Evolutionary conservation across 345 rosid genomes (phyloP).

Genomic region (Pugionium dolabratum): DNA sequence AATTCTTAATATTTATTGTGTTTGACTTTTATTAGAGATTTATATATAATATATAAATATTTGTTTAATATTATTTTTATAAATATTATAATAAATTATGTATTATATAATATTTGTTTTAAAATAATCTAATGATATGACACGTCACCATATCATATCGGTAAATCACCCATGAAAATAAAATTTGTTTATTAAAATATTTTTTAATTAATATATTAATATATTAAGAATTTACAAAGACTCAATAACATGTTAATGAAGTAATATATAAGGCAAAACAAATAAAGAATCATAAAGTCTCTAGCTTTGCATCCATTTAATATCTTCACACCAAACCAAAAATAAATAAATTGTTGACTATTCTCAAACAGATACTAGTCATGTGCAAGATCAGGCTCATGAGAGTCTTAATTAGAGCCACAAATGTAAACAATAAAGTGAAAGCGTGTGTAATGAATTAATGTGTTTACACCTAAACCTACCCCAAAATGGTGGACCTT

Average conservation of each 20-base stretch:
- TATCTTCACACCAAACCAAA: slow-evolving; percentile 25
- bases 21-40: too few relatives aligned
- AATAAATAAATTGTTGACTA: background rate
- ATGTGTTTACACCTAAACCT: slow-evolving; percentile 21
- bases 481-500: slow-evolving; percentile 5
- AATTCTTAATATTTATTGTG: too few relatives aligned
- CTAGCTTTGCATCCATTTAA: background rate
- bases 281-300: slow-evolving; percentile 18
- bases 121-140: too few relatives aligned
- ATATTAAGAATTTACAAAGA: too few relatives aligned
- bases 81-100: too few relatives aligned
- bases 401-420: slow-evolving; percentile 20
- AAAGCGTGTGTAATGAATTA: slow-evolving; percentile 9
- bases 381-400: slow-evolving; percentile 8
- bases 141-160: too few relatives aligned
- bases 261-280: background rate
- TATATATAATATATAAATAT: too few relatives aligned
- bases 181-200: too few relatives aligned
- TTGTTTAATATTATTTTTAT: too few relatives aligned
- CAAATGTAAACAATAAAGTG: slow-evolving; percentile 5
- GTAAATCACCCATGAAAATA: too few relatives aligned
- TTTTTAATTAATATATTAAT: too few relatives aligned
- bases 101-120: too few relatives aligned
- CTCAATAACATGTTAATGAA: background rate
- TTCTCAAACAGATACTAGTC: slow-evolving; percentile 11